Percentiles rank a stretch among this genome's conserved stretches.
phyloP scores from a whole-genome alignment of 2,329 filamentous ascomycete genomes.

The Aspergillus neotritici region DNA sequence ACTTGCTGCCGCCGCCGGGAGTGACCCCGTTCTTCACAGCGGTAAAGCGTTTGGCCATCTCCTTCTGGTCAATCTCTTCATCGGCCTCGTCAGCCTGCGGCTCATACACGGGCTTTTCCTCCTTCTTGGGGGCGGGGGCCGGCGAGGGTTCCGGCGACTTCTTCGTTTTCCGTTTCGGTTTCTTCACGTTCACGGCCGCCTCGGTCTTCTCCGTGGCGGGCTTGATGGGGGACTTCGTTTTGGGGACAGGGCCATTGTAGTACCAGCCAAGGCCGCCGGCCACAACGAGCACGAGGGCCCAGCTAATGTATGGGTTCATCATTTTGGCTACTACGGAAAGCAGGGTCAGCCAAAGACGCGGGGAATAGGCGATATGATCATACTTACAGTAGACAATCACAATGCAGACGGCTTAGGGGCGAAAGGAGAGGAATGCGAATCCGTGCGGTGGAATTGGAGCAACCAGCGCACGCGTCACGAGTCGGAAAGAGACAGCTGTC shows the following conservation, averaged over 20 bases:
- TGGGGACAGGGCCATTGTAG: constrained; percentile 33
- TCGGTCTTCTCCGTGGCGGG: constrained; percentile 33
- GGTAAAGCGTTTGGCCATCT: constrained; percentile 70
- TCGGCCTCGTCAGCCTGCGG: constrained; percentile 25
- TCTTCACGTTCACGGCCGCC: constrained; percentile 29
- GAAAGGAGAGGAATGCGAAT: too few relatives aligned
- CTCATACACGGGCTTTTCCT: constrained; percentile 28
- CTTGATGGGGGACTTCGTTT: constrained; percentile 27
- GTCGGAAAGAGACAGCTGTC: too few relatives aligned
- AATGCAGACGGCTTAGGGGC: constrained; percentile 1
- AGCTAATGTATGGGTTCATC: constrained; percentile 43
- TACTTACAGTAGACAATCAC: background rate
- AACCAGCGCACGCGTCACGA: too few relatives aligned
- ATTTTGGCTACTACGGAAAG: constrained; percentile 18
- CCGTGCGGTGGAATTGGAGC: too few relatives aligned
- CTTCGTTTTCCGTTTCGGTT: constrained; percentile 39
- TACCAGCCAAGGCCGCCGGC: constrained; percentile 39
- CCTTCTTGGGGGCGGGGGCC: constrained; percentile 25
- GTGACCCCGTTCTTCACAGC: constrained; percentile 65
- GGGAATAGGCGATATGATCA: background rate
- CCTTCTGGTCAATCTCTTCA: constrained; percentile 62
- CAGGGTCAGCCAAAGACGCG: constrained; percentile 4
- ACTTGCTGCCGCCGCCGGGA: constrained; percentile 33
- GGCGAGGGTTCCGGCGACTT: constrained; percentile 26
- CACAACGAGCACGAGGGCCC: constrained; percentile 40